Evolutionary conservation across 306 rosid species (phyloP).

Genomic region (Canavalia gladiata): DNA sequence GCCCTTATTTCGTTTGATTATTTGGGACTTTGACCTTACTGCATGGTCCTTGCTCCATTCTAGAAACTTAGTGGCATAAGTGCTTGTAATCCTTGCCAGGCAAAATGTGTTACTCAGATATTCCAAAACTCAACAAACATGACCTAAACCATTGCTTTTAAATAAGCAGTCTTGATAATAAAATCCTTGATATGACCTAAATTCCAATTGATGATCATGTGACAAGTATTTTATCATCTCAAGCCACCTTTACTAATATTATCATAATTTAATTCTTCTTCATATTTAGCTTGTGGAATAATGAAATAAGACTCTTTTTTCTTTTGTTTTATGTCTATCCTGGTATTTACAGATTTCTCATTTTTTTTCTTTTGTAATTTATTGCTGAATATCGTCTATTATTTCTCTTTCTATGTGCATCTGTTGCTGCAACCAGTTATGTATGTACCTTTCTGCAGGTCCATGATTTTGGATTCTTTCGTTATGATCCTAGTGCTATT

Average conservation of each 20-base stretch:
- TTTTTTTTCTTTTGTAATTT: neutral
- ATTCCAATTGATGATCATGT: too few relatives aligned
- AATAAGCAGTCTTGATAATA: neutral
- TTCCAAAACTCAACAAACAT: neutral
- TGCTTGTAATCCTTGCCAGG: neutral
- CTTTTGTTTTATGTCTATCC: neutral
- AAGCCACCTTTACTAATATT: too few relatives aligned
- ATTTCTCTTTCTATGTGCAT: constrained; percentile 13
- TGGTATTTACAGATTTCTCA: neutral
- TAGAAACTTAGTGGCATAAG: constrained; percentile 3
- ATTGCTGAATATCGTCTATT: neutral
- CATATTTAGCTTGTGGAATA: too few relatives aligned
- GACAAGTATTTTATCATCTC: too few relatives aligned
- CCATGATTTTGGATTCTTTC: constrained; percentile 98
- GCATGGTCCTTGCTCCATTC: neutral
- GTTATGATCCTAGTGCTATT: constrained; percentile 81
- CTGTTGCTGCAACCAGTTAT: constrained; percentile 38
- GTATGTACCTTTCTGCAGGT: constrained; percentile 62
- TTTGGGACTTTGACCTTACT: neutral
- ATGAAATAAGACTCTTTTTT: too few relatives aligned
- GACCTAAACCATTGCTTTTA: neutral
- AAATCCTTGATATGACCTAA: neutral
- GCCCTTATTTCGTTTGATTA: neutral
- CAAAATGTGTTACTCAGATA: neutral
- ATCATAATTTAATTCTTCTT: too few relatives aligned